Conservation (phyloP, 108 stramenopile species). For the Schizochytrium sp. region DNA sequence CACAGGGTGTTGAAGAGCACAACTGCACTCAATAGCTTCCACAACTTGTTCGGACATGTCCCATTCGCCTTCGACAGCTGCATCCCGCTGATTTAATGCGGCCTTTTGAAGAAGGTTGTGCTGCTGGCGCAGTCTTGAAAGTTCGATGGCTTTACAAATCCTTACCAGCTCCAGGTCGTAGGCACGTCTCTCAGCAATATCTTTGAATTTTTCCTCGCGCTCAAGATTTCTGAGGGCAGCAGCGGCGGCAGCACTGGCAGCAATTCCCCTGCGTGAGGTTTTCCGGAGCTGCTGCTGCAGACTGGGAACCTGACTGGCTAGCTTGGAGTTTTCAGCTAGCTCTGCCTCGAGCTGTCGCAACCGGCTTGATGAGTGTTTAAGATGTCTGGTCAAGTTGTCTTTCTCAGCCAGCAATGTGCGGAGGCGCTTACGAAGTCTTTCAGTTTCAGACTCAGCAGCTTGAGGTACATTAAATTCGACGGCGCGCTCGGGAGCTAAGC, state of each 20-base stretch:
- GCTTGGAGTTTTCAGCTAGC: neutral
- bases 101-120: neutral
- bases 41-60: neutral
- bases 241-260: neutral
- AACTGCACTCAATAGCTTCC: neutral
- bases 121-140: neutral
- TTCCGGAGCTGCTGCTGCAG: neutral
- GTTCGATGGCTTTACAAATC: neutral
- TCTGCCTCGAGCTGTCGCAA: neutral
- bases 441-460: slow-evolving; percentile 48
- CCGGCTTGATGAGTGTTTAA: neutral
- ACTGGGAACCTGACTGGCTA: neutral
- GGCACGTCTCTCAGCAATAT: neutral
- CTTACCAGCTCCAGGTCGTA: neutral
- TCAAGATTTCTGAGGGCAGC: neutral
- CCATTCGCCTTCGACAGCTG: neutral
- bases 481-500: neutral
- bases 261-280: neutral
- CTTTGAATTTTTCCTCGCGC: neutral
- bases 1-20: neutral
- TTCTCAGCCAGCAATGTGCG: slow-evolving; percentile 1
- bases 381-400: neutral
- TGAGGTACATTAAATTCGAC: slow-evolving; percentile 33
- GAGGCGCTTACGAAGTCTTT: slow-evolving; percentile 25
- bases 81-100: neutral